Conservation (phyloP, 352 stramenopile species). For the Phytophthora tubulina region DNA sequence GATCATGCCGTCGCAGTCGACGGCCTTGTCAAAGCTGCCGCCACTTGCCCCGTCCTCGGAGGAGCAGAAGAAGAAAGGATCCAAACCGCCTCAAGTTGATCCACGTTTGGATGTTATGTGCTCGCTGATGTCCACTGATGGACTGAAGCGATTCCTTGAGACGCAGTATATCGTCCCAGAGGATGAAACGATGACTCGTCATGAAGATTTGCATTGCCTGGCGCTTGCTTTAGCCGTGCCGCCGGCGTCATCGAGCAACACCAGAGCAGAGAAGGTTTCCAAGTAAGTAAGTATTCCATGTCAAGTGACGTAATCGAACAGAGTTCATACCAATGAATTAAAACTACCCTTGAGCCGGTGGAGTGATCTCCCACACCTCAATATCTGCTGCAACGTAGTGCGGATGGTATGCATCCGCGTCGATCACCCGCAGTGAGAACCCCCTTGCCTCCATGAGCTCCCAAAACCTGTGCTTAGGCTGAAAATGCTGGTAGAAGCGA, state of each 20-base stretch:
- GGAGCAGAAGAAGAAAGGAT: slow-evolving; percentile 27
- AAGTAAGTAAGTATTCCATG: slow-evolving; percentile 16
- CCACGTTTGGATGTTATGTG: slow-evolving; percentile 80
- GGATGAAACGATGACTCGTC: slow-evolving; percentile 38
- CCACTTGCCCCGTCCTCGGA: slow-evolving; percentile 19
- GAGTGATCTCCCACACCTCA: slow-evolving; percentile 86
- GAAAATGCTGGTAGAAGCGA: slow-evolving; percentile 82
- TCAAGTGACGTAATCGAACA: background rate
- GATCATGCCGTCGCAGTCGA: slow-evolving; percentile 9
- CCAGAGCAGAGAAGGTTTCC: slow-evolving; percentile 6
- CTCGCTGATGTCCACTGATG: slow-evolving; percentile 77
- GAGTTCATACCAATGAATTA: slow-evolving; percentile 7
- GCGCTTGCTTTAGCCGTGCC: slow-evolving; percentile 44
- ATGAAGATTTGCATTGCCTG: slow-evolving; percentile 73
- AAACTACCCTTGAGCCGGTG: background rate
- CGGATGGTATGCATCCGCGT: slow-evolving; percentile 70
- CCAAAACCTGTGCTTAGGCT: slow-evolving; percentile 86
- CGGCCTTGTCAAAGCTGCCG: slow-evolving; percentile 18
- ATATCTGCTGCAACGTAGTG: slow-evolving; percentile 87
- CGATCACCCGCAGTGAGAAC: slow-evolving; percentile 67
- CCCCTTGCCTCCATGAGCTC: slow-evolving; percentile 59
- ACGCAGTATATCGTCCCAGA: slow-evolving; percentile 61
- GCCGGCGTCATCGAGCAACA: slow-evolving; percentile 26
- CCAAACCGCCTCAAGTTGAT: slow-evolving; percentile 33
- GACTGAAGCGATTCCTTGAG: slow-evolving; percentile 70